Evolutionary conservation across 768 basidiomycete species (phyloP), one percentile per base, ranked within the genome.

Genomic region (Tulasnella sp.): DNA sequence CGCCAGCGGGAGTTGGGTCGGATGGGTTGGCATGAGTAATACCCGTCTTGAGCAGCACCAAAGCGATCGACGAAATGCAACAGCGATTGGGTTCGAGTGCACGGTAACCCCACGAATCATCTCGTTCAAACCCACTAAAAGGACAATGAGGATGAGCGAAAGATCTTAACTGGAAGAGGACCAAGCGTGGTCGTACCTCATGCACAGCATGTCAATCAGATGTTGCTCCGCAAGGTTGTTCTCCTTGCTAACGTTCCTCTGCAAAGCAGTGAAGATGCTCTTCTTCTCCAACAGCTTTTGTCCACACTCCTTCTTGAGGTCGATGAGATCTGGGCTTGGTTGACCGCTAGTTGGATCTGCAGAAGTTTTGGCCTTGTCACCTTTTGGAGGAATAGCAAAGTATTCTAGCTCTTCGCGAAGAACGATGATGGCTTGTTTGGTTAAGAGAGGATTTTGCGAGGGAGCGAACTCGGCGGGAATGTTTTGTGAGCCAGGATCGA

Each of bases 141-240:
- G 64, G 72, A 78, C 37, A 49, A 49, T 42, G 38, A 15, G 42
- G 54, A 36, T 52, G 15, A 42, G 34, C 79, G 77, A 31, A 70
- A 29, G 70, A 38, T 29, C 39, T 5, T 19, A 25, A 22, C 37
- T 73, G 31, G 52, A 25, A 36, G 11, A 67, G 25, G 52, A 73
- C 19, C 67, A 36, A 52, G 78, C 29, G 9, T 84, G 58, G 67
- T 81, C 86, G 74, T 82, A 97, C 97, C 96, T 97, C 94, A 98
- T 97, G 85, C 97, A 99, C 78, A 99, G 87, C 97, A 99, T 99
- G 84, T 99, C 97, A 84, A 99, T 99, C 80, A 99, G 85, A 85
- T 99, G 97, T 84, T 99, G 97, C 84, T 99, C 97, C 22, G 97
- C 97, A 74, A 97, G 87, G 83, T 99, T 99, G 82, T 98, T 98